Conservation (phyloP, 2,329 filamentous ascomycete species). For the Penicillium olsonii region DNA sequence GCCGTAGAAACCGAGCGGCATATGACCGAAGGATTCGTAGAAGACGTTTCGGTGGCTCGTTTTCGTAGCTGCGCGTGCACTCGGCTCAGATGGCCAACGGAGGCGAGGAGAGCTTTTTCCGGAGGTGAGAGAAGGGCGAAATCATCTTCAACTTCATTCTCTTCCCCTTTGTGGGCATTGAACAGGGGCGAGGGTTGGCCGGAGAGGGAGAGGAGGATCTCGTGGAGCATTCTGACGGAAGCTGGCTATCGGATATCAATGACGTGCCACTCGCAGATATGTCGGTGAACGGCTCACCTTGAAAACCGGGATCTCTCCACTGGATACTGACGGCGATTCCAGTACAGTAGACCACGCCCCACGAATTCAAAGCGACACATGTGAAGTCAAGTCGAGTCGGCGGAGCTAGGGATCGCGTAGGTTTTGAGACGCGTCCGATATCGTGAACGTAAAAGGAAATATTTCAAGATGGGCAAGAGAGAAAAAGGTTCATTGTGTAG, state of each 20-base stretch:
- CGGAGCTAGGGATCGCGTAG: constrained; percentile 9
- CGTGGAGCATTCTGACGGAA: constrained; percentile 78
- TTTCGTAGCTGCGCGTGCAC: constrained; percentile 72
- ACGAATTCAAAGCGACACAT: constrained; percentile 52
- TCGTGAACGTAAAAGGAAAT: background rate
- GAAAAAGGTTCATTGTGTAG: background rate
- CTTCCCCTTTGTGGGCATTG: constrained; percentile 53
- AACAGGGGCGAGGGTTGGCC: constrained; percentile 91
- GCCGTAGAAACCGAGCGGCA: constrained; percentile 84
- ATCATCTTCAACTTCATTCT: constrained; percentile 52
- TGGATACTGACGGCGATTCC: constrained; percentile 36
- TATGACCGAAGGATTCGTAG: constrained; percentile 74
- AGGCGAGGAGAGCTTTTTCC: constrained; percentile 77
- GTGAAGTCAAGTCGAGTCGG: constrained; percentile 18
- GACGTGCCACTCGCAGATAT: constrained; percentile 1
- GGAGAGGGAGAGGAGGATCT: constrained; percentile 94
- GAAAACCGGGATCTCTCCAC: constrained; percentile 25
- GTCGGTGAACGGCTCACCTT: constrained; percentile 28
- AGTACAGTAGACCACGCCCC: constrained; percentile 45
- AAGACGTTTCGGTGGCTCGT: constrained; percentile 66
- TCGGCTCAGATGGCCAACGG: constrained; percentile 74
- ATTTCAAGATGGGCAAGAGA: background rate
- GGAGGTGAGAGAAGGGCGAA: constrained; percentile 67
- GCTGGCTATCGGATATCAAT: constrained; percentile 5
- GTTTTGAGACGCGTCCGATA: constrained; percentile 18